phyloP scores from a whole-genome alignment of 2,329 filamentous ascomycete species.

The Polychaeton citri region DNA sequence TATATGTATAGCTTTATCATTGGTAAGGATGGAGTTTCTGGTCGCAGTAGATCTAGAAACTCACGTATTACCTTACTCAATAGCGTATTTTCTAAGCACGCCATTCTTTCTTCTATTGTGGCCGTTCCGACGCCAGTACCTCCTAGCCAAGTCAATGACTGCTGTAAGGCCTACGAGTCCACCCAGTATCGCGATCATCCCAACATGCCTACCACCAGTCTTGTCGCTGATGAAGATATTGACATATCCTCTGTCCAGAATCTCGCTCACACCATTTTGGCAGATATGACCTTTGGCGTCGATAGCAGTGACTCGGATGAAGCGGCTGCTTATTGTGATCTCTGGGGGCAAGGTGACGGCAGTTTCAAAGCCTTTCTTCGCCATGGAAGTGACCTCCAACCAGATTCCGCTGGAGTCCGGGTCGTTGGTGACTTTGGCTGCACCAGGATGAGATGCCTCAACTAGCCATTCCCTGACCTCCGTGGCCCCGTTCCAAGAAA shows the following conservation, averaged over 20 bases:
- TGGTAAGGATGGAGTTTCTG: too few relatives aligned
- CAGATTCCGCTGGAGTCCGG: background rate
- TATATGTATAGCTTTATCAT: too few relatives aligned
- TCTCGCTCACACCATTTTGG: background rate
- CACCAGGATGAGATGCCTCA: constrained; percentile 7
- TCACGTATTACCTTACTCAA: too few relatives aligned
- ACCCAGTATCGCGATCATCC: background rate
- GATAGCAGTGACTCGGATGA: constrained; percentile 16
- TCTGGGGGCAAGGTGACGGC: constrained; percentile 8
- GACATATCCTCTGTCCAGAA: background rate
- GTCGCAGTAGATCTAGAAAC: too few relatives aligned
- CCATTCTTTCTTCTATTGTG: background rate
- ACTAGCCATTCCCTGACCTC: constrained; percentile 32
- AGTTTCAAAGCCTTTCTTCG: constrained; percentile 28
- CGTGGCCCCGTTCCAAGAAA: constrained; percentile 39
- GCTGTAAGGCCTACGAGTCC: background rate
- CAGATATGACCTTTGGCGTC: constrained; percentile 2
- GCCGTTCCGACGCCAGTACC: background rate
- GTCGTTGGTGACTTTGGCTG: background rate
- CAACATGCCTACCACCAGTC: background rate
- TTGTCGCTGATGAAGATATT: background rate
- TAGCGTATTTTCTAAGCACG: background rate
- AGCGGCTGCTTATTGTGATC: constrained; percentile 9
- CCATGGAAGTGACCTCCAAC: constrained; percentile 9
- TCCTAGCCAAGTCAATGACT: background rate